A percentile compares a stretch with the other conserved stretches of the same genome.
These are phyloP conservation scores for Mantamonas sphyraenae DNA, from an alignment of 78 protist genomes.

Conservation along the genomic window DNA sequence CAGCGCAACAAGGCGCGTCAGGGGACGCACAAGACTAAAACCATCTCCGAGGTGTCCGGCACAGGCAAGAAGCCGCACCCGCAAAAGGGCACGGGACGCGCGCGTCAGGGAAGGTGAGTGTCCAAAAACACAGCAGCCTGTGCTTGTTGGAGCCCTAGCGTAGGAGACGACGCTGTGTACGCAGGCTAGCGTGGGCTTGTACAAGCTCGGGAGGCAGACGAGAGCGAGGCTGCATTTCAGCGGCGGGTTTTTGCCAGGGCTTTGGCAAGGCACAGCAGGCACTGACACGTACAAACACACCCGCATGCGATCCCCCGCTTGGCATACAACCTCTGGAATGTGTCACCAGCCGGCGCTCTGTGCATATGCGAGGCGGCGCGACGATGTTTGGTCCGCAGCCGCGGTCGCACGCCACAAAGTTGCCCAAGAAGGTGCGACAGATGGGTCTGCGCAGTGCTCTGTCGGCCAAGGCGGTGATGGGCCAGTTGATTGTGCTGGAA, in stretches of 20 bases:
- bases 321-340: no score
- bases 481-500: not conserved
- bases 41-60: not conserved
- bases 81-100: not conserved
- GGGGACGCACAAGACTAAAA: not conserved
- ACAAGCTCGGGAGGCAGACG: no score
- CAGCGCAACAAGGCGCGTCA: not conserved
- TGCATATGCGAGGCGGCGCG: not conserved
- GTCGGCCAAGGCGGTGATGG: not conserved
- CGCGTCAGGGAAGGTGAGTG: not conserved
- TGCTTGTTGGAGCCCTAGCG: no score
- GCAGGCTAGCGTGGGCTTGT: no score
- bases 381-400: not conserved
- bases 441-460: not conserved
- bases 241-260: no score
- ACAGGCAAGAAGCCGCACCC: not conserved
- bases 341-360: no score
- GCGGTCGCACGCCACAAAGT: not conserved
- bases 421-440: not conserved
- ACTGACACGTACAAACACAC: no score
- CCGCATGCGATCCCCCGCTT: no score
- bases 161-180: no score
- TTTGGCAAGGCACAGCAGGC: no score
- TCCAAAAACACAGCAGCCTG: no score
- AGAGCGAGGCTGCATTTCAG: no score